Conservation (phyloP, 176 grass and related monocot genomes). For the Carex kokanica region DNA sequence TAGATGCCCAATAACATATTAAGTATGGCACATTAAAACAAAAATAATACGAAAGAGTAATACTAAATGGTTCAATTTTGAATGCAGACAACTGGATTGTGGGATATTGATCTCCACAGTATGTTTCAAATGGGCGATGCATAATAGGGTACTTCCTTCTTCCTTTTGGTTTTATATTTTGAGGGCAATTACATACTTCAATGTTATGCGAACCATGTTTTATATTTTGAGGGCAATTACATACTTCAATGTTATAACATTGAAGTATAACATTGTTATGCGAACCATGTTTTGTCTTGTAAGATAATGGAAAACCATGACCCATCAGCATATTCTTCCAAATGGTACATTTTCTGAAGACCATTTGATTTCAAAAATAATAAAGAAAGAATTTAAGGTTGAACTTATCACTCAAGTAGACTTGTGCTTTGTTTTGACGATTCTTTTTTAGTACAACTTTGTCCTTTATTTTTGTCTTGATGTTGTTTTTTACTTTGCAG, state of each 20-base stretch:
- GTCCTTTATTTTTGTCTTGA: background rate
- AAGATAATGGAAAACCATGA: background rate
- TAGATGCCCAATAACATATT: background rate
- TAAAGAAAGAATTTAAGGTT: background rate
- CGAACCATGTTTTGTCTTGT: background rate
- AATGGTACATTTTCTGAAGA: background rate
- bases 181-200: too few relatives aligned
- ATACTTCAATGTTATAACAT: background rate
- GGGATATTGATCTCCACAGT: conserved; percentile 45
- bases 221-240: background rate
- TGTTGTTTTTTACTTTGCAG: too few relatives aligned
- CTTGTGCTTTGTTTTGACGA: background rate
- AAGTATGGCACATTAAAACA: background rate
- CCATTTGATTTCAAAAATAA: too few relatives aligned
- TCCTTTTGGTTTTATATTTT: background rate
- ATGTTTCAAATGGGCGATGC: conserved; percentile 32
- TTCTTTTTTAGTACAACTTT: background rate
- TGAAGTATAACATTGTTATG: too few relatives aligned
- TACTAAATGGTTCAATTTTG: background rate
- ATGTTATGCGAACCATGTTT: too few relatives aligned
- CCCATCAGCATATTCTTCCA: background rate
- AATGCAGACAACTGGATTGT: conserved; percentile 37
- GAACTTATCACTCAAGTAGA: too few relatives aligned
- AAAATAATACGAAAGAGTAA: background rate
- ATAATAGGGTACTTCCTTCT: conserved; percentile 28